Evolutionary conservation across 257 asterid species (phyloP), one percentile per base, ranked within the genome.

Genomic region (Solanum paucissectum): DNA sequence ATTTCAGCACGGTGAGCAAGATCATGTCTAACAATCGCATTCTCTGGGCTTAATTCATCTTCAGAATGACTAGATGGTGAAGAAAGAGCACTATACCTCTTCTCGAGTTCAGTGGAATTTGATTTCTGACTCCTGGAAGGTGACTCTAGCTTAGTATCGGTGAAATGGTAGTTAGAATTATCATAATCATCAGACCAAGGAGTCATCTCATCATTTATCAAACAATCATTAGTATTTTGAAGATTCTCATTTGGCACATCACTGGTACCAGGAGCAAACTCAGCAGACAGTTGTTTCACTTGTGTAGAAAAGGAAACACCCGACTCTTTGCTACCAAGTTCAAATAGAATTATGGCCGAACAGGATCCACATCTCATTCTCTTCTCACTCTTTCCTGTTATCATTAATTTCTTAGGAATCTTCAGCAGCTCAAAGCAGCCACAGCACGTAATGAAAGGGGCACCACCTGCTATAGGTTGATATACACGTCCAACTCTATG

Each of bases 301-400:
- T 89, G 93, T 27, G 87, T 91, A 86, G 95, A 92, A 64, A 90
- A 87, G 7, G 98, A 94, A 60, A 92, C 55, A 87, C 91, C 87
- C 68, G 87, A 84, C 72, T 93, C 98, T 75, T 84, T 89, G 82
- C 88, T 88, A 86, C 95, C 96, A 83, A 90, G 88, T 90, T 97
- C 94, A 87, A 94, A 90, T 74, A 89, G 64, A 90, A 97, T 93
- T 3, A 92, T 73, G 18, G 98, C 95, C 79, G 98, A 93, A 89
- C 99, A 97, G 4, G 96, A 95, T 85, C 98, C 99, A 12, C 99
- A 97, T 92, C 93, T 97, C 83, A 95, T 72, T 90, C 88, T 92
- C 88, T 91, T 92, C 60, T 84, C 90, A n/a, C 25, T 90, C 91
- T 94, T 93, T 84, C 74, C 94, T 34, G 40, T 86, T 7, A 92